Base-by-base conservation (phyloP, 345 rosid species). In the Corchorus olitorius region DNA sequence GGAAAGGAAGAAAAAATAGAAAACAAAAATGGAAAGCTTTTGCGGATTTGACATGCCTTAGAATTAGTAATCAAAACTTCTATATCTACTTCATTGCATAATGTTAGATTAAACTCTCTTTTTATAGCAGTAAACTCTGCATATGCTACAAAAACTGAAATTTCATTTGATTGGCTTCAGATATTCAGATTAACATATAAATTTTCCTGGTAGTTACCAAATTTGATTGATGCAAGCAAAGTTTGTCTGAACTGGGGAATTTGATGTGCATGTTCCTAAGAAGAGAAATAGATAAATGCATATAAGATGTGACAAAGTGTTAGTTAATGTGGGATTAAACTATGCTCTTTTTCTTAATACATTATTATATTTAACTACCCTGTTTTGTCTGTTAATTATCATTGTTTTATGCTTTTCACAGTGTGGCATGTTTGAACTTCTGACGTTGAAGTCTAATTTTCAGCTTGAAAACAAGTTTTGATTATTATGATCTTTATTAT, bases 11-110 rank as follows among this genome's bases (percentile, higher is more conserved):
- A 70, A 15, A 70, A 70, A 16, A 34, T 8, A 8, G 60, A 34
- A 52, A 52, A 70, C 73, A 52, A 34, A 70, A 68, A 68, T 14
- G 58, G 58, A 49, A 70, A 34, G 60, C 60, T 70, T 70, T 52
- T 35, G 22, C 34, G 41, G 20, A 34, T 15, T 1, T 33, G 41
- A 17, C 73, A 52, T 52, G 14, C 5, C 5, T 46, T 2, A 14
- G 8, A 39, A 39, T 70, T 70, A 22, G 35, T 11, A 22, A 58
- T 58, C 34, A 5, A 33, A 5, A 2, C 4, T 17, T 52, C 59
- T 50, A 9, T 34, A 8, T 6, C 8, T 33, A 46, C 17, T 70
- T 16, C 73, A 15, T 52, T 70, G 33, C 43, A 39, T 39, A 16
- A n/a, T 15, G n/a, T 52, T 52, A 6, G n/a, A 52, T 52, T 27